These are phyloP conservation scores for Brasenia schreberi DNA, from an alignment of 164 flowering plant genomes.

Conservation along the genomic window DNA sequence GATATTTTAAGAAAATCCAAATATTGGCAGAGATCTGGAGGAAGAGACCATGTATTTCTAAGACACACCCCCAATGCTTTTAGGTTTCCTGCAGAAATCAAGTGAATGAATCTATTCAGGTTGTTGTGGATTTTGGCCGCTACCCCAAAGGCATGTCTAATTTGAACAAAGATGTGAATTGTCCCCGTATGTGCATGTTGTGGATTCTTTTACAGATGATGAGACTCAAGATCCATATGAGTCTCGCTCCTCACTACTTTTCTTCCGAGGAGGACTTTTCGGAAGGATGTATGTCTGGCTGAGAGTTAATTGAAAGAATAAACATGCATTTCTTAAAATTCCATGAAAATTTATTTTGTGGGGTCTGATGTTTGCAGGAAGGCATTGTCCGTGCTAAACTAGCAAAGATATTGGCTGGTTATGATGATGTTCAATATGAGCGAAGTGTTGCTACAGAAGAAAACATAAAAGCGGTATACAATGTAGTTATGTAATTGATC, in stretches of 20 bases:
- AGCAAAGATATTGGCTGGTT: conserved; percentile 41
- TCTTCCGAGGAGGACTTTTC: conserved; percentile 76
- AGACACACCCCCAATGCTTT: conserved; percentile 98
- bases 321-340: too few relatives aligned
- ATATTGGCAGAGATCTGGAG: conserved; percentile 68
- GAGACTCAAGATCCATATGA: conserved; percentile 52
- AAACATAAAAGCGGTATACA: conserved; percentile 59
- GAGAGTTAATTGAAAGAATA: too few relatives aligned
- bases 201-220: conserved; percentile 62
- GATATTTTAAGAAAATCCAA: conserved; percentile 53
- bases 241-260: conserved; percentile 68
- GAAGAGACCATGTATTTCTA: conserved; percentile 94
- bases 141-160: conserved; percentile 46
- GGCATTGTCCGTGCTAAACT: conserved; percentile 72
- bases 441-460: conserved; percentile 44
- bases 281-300: conserved; percentile 69
- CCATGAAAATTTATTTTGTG: too few relatives aligned
- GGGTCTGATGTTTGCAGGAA: conserved; percentile 69
- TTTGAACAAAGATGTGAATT: conserved; percentile 86
- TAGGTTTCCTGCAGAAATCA: conserved; percentile 62
- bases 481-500: too few relatives aligned
- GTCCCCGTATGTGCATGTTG: conserved; percentile 90
- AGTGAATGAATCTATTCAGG: conserved; percentile 76
- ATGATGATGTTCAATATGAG: conserved; percentile 68
- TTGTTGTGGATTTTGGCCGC: conserved; percentile 95